Evolutionary conservation across 495 filamentous ascomycete species (phyloP).

Genomic region (Stereocaulon alpinum): DNA sequence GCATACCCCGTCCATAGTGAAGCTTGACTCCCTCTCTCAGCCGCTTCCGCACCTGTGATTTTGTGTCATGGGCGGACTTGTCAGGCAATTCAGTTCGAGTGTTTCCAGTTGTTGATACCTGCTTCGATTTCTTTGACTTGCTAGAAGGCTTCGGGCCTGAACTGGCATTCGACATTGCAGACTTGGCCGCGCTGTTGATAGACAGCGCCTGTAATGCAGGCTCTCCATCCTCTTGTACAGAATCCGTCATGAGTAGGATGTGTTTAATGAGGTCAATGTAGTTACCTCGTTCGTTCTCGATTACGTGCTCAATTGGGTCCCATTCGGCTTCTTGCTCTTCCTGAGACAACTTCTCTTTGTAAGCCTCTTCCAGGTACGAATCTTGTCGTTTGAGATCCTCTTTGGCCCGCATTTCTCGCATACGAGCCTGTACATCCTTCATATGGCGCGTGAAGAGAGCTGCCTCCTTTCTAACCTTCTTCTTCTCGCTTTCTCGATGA

Average conservation of each 20-base stretch:
- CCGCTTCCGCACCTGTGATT: slow-evolving; percentile 30
- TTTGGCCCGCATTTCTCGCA: slow-evolving; percentile 27
- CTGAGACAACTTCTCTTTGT: slow-evolving; percentile 32
- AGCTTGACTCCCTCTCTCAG: slow-evolving; percentile 33
- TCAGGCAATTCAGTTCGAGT: slow-evolving; percentile 19
- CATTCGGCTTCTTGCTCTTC: slow-evolving; percentile 31
- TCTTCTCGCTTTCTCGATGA: slow-evolving; percentile 40
- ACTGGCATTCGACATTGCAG: neutral
- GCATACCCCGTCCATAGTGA: slow-evolving; percentile 27
- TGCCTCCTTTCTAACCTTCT: slow-evolving; percentile 41
- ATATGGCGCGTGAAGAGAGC: slow-evolving; percentile 40
- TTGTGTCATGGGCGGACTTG: slow-evolving; percentile 34
- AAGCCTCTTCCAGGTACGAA: slow-evolving; percentile 36
- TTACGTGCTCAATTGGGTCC: slow-evolving; percentile 44
- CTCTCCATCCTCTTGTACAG: slow-evolving; percentile 16
- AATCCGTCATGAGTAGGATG: slow-evolving; percentile 34
- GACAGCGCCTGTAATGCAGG: slow-evolving; percentile 6
- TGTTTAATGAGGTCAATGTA: slow-evolving; percentile 36
- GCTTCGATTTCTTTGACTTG: slow-evolving; percentile 31
- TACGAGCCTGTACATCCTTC: slow-evolving; percentile 31
- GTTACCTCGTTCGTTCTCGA: slow-evolving; percentile 35
- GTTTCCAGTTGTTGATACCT: slow-evolving; percentile 10
- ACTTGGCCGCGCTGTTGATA: slow-evolving; percentile 5
- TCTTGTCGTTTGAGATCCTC: slow-evolving; percentile 37
- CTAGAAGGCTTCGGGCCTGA: slow-evolving; percentile 27